A percentile compares a stretch with the other conserved stretches of the same genome.
Evolutionary conservation across 2,329 filamentous ascomycete species (phyloP).

Genomic region (Neophaeococcomyces aloes): DNA sequence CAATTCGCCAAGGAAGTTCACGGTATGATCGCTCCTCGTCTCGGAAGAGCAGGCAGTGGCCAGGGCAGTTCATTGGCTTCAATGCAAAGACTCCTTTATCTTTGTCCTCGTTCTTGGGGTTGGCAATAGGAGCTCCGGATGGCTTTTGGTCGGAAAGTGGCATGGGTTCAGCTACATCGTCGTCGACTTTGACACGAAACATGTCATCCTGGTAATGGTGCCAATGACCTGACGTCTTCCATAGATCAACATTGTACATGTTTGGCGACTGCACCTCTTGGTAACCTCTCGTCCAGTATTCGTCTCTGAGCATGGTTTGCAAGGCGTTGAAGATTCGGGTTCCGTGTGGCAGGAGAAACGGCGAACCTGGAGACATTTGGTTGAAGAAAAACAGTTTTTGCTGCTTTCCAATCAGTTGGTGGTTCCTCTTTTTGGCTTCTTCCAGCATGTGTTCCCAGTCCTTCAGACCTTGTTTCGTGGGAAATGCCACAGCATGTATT

Average conservation of each 20-base stretch:
- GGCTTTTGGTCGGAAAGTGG: conserved; percentile 19
- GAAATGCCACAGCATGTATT: conserved; percentile 94
- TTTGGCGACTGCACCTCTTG: conserved; percentile 92
- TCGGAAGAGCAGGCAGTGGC: conserved; percentile 79
- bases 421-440: conserved; percentile 95
- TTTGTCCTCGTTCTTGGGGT: conserved; percentile 25
- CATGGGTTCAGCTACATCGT: conserved; percentile 19
- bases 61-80: conserved; percentile 98
- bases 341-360: conserved; percentile 86
- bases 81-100: conserved; percentile 79
- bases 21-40: conserved; percentile 77
- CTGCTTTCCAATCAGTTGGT: conserved; percentile 84
- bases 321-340: conserved; percentile 88
- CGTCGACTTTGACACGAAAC: conserved; percentile 59
- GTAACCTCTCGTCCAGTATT: conserved; percentile 91
- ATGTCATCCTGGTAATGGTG: conserved; percentile 90
- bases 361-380: conserved; percentile 81
- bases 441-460: conserved; percentile 93
- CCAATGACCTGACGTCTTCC: conserved; percentile 95
- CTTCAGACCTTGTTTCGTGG: conserved; percentile 87
- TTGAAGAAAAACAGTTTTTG: conserved; percentile 98
- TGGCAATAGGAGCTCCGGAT: conserved; percentile 21
- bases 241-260: conserved; percentile 87
- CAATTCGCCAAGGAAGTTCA: conserved; percentile 82
- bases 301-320: conserved; percentile 65